Evolutionary conservation across 345 rosid species (phyloP).

Genomic region (Iberis pinnata): DNA sequence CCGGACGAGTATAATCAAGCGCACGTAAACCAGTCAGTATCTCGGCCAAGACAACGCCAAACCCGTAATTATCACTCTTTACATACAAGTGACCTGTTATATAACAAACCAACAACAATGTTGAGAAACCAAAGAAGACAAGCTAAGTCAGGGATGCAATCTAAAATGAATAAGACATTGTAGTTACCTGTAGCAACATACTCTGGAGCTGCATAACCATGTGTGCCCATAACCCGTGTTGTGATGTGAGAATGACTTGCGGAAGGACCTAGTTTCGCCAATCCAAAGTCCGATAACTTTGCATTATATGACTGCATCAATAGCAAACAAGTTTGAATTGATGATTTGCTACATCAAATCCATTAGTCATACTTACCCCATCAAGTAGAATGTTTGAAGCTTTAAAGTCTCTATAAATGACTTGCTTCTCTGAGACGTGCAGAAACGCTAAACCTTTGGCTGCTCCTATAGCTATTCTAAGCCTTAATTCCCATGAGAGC

Average conservation of each 20-base stretch:
- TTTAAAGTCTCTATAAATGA: conserved; percentile 87
- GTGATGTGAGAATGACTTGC: conserved; percentile 93
- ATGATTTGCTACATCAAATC: conserved; percentile 5
- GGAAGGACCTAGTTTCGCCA: conserved; percentile 93
- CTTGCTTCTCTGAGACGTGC: conserved; percentile 77
- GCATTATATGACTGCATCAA: conserved; percentile 67
- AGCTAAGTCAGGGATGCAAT: too few relatives aligned
- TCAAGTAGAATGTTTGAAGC: conserved; percentile 89
- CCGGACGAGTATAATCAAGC: conserved; percentile 73
- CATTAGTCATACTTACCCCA: conserved; percentile 43
- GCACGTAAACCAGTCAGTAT: conserved; percentile 78
- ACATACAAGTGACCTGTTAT: conserved; percentile 87
- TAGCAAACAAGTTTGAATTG: background rate
- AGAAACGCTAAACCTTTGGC: conserved; percentile 72
- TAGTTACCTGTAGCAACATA: conserved; percentile 80
- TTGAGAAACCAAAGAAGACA: conserved; percentile 8
- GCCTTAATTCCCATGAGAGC: conserved; percentile 63
- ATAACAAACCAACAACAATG: conserved; percentile 10
- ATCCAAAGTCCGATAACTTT: conserved; percentile 89
- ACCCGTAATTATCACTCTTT: conserved; percentile 91
- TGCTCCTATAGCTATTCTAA: conserved; percentile 77
- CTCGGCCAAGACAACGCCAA: conserved; percentile 87
- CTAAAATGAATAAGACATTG: too few relatives aligned
- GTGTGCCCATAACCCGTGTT: conserved; percentile 90
- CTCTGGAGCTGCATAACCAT: conserved; percentile 96